These are phyloP conservation scores for Aeschynomene evenia DNA, from an alignment of 306 rosid genomes.

Conservation along the genomic window DNA sequence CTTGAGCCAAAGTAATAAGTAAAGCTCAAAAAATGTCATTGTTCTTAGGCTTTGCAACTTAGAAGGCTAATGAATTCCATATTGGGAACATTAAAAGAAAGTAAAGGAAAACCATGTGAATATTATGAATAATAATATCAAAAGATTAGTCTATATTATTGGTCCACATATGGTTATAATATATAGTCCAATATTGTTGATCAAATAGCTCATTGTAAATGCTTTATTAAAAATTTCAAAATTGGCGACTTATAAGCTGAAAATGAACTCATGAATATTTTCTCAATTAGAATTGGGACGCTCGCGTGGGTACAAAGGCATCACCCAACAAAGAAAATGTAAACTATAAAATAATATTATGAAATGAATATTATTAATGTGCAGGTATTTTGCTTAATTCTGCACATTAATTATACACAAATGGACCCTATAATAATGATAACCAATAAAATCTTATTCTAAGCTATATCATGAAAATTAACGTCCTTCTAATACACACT, in stretches of 20 bases:
- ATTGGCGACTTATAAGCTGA: conserved; percentile 31
- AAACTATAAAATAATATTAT: conserved; percentile 29
- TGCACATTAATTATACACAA: conserved; percentile 42
- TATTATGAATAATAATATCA: background rate
- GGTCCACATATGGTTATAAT: conserved; percentile 25
- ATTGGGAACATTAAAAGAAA: background rate
- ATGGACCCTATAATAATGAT: conserved; percentile 48
- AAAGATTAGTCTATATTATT: conserved; percentile 22
- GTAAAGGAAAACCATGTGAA: background rate
- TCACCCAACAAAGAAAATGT: conserved; percentile 31
- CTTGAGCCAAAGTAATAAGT: conserved; percentile 24
- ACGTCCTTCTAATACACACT: conserved; percentile 9
- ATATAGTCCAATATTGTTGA: conserved; percentile 34
- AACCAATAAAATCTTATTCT: conserved; percentile 31
- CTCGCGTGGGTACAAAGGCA: conserved; percentile 56
- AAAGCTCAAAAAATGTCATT: conserved; percentile 15
- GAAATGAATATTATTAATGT: conserved; percentile 32
- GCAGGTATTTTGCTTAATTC: conserved; percentile 45
- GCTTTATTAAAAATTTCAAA: conserved; percentile 39
- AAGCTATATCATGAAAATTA: conserved; percentile 32
- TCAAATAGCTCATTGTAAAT: conserved; percentile 7
- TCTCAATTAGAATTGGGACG: conserved; percentile 40
- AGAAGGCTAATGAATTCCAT: background rate
- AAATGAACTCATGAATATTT: conserved; percentile 19
- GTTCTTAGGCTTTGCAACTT: conserved; percentile 19